A percentile compares a stretch with the other conserved stretches of the same genome.
Evolutionary conservation across 176 grass and related monocot genomes (phyloP).

Genomic region (Aegilops umbellulata): DNA sequence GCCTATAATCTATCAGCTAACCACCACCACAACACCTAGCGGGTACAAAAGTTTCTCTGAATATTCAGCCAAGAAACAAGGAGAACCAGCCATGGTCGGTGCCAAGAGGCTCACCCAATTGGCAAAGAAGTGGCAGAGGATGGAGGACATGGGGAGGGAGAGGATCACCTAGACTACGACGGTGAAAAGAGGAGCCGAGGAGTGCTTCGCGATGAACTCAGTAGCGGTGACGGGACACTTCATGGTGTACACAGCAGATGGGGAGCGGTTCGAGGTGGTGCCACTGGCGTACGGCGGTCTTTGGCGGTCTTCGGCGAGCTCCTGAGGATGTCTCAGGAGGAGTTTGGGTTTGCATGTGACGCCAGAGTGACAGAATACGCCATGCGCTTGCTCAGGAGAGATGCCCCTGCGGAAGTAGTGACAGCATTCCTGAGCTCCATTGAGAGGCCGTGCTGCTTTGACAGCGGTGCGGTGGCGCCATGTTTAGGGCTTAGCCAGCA

Average conservation of each 20-base stretch:
- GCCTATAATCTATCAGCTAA: slow-evolving; percentile 29
- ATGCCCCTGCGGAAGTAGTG: slow-evolving; percentile 31
- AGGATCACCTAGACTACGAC: neutral
- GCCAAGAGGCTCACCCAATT: slow-evolving; percentile 30
- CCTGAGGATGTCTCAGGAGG: slow-evolving; percentile 42
- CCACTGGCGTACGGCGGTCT: slow-evolving; percentile 5
- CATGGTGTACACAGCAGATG: slow-evolving; percentile 17
- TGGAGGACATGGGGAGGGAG: slow-evolving; percentile 1
- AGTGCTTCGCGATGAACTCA: neutral
- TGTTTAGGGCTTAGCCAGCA: neutral
- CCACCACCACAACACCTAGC: neutral
- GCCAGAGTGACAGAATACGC: slow-evolving; percentile 47
- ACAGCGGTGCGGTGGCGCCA: neutral
- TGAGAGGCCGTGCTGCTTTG: slow-evolving; percentile 9
- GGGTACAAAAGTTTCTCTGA: neutral
- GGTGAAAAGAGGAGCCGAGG: neutral
- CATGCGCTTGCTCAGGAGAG: slow-evolving; percentile 35
- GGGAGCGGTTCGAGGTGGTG: slow-evolving; percentile 5
- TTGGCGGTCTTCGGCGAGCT: slow-evolving; percentile 31
- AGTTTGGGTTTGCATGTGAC: slow-evolving; percentile 49
- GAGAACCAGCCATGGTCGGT: slow-evolving; percentile 22
- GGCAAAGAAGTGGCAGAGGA: slow-evolving; percentile 50
- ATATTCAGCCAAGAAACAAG: neutral
- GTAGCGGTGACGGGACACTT: neutral
- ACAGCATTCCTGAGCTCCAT: slow-evolving; percentile 40